Conservation (phyloP, 2,329 filamentous ascomycete genomes). For the Pseudogymnoascus sp. region DNA sequence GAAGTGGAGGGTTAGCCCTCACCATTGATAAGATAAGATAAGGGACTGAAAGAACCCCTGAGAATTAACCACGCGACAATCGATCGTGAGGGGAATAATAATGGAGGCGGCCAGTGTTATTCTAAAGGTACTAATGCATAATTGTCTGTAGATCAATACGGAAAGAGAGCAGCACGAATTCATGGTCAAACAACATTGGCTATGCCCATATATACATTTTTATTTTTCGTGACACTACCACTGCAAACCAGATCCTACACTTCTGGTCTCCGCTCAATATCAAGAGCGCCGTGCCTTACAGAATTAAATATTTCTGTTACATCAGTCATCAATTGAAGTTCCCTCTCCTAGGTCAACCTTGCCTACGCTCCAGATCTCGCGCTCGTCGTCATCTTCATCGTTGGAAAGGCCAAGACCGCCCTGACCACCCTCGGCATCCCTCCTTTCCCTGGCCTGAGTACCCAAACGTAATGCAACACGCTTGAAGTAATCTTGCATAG, state of each 20-base stretch:
- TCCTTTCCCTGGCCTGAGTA: conserved; percentile 78
- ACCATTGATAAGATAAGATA: conserved; percentile 4
- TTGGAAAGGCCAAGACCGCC: conserved; percentile 78
- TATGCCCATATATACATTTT: neutral
- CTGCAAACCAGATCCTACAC: neutral
- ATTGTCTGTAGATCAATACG: neutral
- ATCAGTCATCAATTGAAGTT: conserved; percentile 22
- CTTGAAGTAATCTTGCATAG: conserved; percentile 97
- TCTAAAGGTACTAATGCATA: neutral
- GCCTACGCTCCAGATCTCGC: conserved; percentile 91
- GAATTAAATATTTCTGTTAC: conserved; percentile 1
- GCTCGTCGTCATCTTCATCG: conserved; percentile 90
- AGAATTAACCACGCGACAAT: neutral
- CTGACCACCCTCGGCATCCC: conserved; percentile 81
- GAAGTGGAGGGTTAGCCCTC: conserved; percentile 5
- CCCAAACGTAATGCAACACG: conserved; percentile 77
- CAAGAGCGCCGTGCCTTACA: neutral
- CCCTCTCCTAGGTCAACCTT: conserved; percentile 70
- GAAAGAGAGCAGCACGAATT: neutral
- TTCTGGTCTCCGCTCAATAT: neutral
- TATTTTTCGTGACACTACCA: neutral
- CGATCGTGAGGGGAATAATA: neutral
- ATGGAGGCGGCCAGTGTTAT: neutral
- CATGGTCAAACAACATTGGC: neutral
- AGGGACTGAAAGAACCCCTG: neutral